phyloP scores from a whole-genome alignment of 495 filamentous ascomycete species.

The Tuber microsphaerosporum region DNA sequence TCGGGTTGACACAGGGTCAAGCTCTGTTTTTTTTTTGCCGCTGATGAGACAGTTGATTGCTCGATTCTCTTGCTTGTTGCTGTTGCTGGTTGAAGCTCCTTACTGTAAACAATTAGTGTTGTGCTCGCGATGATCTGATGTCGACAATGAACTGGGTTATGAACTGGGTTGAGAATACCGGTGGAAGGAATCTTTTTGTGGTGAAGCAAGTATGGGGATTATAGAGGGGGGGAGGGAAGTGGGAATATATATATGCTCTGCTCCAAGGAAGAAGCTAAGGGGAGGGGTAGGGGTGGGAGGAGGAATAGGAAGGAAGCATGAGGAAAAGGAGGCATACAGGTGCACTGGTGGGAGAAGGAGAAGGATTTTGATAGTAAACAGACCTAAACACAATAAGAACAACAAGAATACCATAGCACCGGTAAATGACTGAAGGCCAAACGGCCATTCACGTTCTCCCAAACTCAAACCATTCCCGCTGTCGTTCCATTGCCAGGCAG shows the following conservation, averaged over 20 bases:
- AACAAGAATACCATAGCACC: neutral
- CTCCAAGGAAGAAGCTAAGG: neutral
- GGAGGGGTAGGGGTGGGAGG: neutral
- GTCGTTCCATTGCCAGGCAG: constrained; percentile 3
- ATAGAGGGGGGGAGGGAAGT: neutral
- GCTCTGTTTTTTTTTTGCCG: neutral
- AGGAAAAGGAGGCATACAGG: neutral
- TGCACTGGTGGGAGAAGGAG: neutral
- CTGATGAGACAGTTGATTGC: neutral
- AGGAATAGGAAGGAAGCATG: neutral
- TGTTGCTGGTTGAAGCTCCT: neutral
- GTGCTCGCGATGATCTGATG: neutral
- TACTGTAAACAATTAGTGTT: neutral
- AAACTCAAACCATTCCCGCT: neutral
- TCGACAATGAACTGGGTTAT: neutral
- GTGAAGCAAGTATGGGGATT: constrained; percentile 1
- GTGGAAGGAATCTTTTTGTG: neutral
- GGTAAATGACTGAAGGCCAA: neutral
- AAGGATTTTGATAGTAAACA: constrained; percentile 1
- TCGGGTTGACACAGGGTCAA: neutral
- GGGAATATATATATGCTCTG: neutral
- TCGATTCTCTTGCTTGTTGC: neutral
- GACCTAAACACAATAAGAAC: neutral
- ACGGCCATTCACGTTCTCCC: neutral
- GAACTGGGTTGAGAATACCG: neutral